Base-by-base conservation (phyloP, 768 basidiomycete species). In the Clavaria fumosa region DNA sequence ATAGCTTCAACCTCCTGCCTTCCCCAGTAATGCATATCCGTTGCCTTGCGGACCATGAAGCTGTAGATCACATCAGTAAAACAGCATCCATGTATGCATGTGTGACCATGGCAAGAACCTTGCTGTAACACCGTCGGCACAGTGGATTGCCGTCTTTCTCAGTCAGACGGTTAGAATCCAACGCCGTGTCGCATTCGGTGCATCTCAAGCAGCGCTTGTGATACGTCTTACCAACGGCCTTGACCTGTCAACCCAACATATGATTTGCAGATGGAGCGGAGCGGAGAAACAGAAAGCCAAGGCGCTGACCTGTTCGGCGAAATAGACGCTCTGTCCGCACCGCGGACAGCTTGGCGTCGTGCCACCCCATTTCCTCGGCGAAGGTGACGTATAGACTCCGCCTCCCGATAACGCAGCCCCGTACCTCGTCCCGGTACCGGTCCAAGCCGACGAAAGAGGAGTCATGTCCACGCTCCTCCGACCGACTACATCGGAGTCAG, bases 281-380 rank as follows among this genome's bases (percentile, higher is more conserved):
- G 17, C 23, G 4, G n/a, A 3, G 26, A 38, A 15, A 19, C 21
- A 39, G 27, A 35, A 35, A 30, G 50, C 9, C 32, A 75, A n/a
- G n/a, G n/a, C n/a, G n/a, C n/a, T n/a, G n/a, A n/a, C 81, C 68
- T 83, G 81, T 53, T 88, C 83, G 10, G 84, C 83, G 50, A 88
- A 86, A 58, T 81, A 89, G 7, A 89, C 84, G 36, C 67, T 76
- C 64, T 79, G 74, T 24, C 61, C 62, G 45, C 84, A 89, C 39
- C 66, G 64, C 6, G 76, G 72, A 47, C 84, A 89, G 14, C 50
- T 50, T 14, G 82, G 78, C 5, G 72, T 46, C 11, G 33, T 70
- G 15, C 68, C 65, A 23, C 70, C 74, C 66, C 74, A 78, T 43
- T 64, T 62, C 41, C 56, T 64, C 7, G 61, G 60, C n/a, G n/a